phyloP scores from a whole-genome alignment of 2,329 filamentous ascomycete species.

The Fusarium xylarioides region DNA sequence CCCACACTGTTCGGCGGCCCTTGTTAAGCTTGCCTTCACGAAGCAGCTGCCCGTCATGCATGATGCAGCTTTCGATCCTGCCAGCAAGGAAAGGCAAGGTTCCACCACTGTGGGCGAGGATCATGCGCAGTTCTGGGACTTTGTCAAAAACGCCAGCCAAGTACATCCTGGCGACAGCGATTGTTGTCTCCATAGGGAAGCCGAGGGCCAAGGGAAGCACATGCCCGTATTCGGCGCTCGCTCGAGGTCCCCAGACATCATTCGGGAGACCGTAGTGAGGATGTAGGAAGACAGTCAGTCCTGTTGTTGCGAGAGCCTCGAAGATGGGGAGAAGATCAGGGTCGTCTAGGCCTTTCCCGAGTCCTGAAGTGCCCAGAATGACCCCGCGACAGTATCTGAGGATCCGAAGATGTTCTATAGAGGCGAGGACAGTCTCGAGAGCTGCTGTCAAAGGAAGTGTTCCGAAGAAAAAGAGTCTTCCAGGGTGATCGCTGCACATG shows the following conservation, averaged over 20 bases:
- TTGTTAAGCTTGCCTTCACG: slow-evolving; percentile 65
- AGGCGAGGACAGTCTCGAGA: slow-evolving; percentile 66
- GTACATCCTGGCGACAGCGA: slow-evolving; percentile 87
- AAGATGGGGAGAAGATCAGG: slow-evolving; percentile 76
- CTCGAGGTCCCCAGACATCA: slow-evolving; percentile 79
- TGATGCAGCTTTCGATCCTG: slow-evolving; percentile 85
- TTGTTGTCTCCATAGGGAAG: slow-evolving; percentile 92
- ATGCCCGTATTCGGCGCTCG: slow-evolving; percentile 78
- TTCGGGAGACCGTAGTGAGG: slow-evolving; percentile 90
- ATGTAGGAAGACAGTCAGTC: slow-evolving; percentile 81
- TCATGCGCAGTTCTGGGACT: slow-evolving; percentile 73
- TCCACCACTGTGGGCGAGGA: slow-evolving; percentile 89
- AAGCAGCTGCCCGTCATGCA: slow-evolving; percentile 81
- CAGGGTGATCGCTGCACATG: slow-evolving; percentile 73
- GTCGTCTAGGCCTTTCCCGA: slow-evolving; percentile 85
- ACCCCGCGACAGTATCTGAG: slow-evolving; percentile 82
- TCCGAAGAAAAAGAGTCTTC: slow-evolving; percentile 83
- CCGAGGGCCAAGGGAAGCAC: slow-evolving; percentile 86
- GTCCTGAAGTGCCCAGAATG: slow-evolving; percentile 84
- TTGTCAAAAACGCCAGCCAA: slow-evolving; percentile 86
- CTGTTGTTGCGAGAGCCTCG: slow-evolving; percentile 69
- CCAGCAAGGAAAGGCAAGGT: slow-evolving; percentile 90
- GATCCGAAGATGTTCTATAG: slow-evolving; percentile 69
- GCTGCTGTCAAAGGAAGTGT: slow-evolving; percentile 80
- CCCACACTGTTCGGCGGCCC: slow-evolving; percentile 62